Percentiles rank a stretch among this genome's conserved stretches.
Evolutionary conservation across 345 rosid genomes (phyloP).

Genomic region (Syzygium jambos): DNA sequence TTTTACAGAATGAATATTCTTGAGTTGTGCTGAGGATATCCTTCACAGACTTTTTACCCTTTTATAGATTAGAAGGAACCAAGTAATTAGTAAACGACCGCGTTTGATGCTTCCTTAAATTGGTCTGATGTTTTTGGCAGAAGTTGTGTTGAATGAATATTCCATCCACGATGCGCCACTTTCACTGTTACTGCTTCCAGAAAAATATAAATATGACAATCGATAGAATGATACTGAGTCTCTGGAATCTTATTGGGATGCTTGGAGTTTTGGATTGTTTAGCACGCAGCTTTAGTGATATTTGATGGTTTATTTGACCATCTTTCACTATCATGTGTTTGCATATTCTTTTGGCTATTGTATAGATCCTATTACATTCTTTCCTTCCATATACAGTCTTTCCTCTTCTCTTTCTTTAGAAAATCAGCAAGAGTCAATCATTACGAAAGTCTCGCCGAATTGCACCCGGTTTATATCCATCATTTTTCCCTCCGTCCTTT

Average conservation of each 20-base stretch:
- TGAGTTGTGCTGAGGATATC: background rate
- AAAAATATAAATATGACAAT: background rate
- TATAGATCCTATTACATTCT: background rate
- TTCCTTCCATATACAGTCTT: background rate
- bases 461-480: background rate
- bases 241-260: background rate
- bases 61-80: background rate
- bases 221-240: background rate
- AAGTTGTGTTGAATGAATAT: background rate
- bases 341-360: background rate
- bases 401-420: background rate
- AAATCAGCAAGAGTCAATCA: background rate
- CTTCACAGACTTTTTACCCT: background rate
- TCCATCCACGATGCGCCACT: background rate
- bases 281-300: background rate
- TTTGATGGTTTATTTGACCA: slow-evolving; percentile 33
- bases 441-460: background rate
- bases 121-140: background rate
- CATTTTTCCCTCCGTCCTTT: background rate
- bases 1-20: background rate
- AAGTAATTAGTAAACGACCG: background rate
- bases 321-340: background rate
- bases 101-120: background rate
- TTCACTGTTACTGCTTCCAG: background rate
- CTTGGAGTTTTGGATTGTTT: background rate